Evolutionary conservation across 2,329 filamentous ascomycete species (phyloP), one percentile per base, ranked within the genome.

Genomic region (Ceratocystis destructans): DNA sequence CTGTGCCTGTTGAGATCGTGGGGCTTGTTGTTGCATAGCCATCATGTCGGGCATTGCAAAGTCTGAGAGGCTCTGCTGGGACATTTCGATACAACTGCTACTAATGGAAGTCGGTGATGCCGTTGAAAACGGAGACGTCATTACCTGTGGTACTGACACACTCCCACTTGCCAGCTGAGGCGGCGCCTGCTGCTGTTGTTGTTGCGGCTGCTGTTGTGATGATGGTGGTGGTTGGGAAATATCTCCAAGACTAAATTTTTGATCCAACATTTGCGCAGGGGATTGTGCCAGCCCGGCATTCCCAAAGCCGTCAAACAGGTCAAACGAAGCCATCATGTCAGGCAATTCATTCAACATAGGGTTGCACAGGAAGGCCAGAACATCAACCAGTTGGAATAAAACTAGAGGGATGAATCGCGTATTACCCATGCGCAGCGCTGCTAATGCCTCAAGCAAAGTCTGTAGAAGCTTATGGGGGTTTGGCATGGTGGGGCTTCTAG

Each of bases 371-470:
- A 79, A 79, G 6, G 87, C 87, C 2, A 92, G 76, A 2, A 87
- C 80, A 53, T 93, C 87, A 68, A 86, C 81, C 48, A 93, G 82
- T 76, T 93, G 94, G 73, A 82, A 83, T 66, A 94, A 76, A 1
- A 96, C 80, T 0, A 95, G 79, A 2, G 89, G 89, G 15, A 93
- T 78, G 73, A 90, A 94, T 64, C 87, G 86, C 69, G 87, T 82
- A 66, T 92, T 82, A 5, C 89, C 89, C 67, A 84, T 86, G n/a
- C 88, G 87, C 20, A 94, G 80, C 7, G 84, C 79, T 1, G 86
- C 85, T 1, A 91, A 79, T 7, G 90, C 80, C 67, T 82, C 83
- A 50, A 89, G 77, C 37, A 92, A 80, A 67, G 87, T 82, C 68
- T 84, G 84, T 4, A 95, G 82, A 72, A 90, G 86, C 71, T 93